A percentile compares a stretch with the other conserved stretches of the same genome.
phyloP scores from a whole-genome alignment of 2,329 filamentous ascomycete species.

The Verticillium isaacii region DNA sequence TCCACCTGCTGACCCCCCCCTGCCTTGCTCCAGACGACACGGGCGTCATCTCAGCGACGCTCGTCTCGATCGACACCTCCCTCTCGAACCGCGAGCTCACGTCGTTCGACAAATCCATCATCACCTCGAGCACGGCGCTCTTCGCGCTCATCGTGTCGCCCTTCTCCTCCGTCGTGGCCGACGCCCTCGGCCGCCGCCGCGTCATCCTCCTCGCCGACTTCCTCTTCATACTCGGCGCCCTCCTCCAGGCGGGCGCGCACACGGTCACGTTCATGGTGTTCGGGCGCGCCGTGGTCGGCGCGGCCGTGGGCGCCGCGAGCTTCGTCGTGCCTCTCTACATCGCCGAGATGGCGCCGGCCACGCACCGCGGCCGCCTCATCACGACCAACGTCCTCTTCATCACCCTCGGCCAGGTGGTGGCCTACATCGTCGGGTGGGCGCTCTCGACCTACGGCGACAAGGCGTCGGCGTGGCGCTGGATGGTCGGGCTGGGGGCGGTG shows the following conservation, averaged over 20 bases:
- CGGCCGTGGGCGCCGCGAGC: conserved; percentile 70
- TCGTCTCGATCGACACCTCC: conserved; percentile 58
- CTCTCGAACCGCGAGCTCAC: conserved; percentile 53
- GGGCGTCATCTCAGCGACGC: conserved; percentile 63
- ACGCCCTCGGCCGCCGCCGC: conserved; percentile 54
- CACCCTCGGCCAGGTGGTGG: conserved; percentile 82
- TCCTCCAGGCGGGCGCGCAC: conserved; percentile 55
- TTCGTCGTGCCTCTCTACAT: conserved; percentile 88
- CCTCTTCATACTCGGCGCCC: conserved; percentile 64
- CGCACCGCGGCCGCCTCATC: conserved; percentile 72
- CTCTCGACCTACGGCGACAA: conserved; percentile 53
- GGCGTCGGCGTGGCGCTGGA: conserved; percentile 75
- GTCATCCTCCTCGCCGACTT: conserved; percentile 61
- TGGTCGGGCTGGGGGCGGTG: conserved; percentile 79
- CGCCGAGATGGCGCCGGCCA: conserved; percentile 74
- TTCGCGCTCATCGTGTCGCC: conserved; percentile 62
- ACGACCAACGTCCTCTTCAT: conserved; percentile 80
- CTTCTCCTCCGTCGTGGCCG: conserved; percentile 59
- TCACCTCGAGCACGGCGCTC: conserved; percentile 65
- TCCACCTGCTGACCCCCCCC: background rate
- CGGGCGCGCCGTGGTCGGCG: conserved; percentile 65
- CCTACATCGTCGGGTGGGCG: conserved; percentile 78
- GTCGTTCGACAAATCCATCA: conserved; percentile 63
- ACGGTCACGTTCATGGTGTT: conserved; percentile 61
- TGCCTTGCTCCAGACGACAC: conserved; percentile 48